These are phyloP conservation scores for Cytospora piceicola DNA, from an alignment of 2,329 filamentous ascomycete species.

Conservation along the genomic window DNA sequence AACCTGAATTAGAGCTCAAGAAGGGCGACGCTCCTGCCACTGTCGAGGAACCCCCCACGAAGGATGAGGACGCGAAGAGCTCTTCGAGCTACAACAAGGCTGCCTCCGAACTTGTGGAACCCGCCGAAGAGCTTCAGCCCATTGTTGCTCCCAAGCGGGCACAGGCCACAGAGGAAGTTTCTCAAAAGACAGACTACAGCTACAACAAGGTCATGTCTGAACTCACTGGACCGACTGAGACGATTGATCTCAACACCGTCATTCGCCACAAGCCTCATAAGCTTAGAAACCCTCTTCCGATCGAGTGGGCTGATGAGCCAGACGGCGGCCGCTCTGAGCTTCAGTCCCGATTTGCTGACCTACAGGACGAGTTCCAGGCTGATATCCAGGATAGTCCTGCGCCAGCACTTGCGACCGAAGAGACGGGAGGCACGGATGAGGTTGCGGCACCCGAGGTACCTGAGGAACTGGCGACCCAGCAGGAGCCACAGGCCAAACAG, in stretches of 20 bases:
- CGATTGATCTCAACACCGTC: slow-evolving; percentile 19
- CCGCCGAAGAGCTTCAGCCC: slow-evolving; percentile 13
- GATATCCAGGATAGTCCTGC: slow-evolving; percentile 1
- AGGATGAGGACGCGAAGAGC: background rate
- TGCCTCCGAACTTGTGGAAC: slow-evolving; percentile 4
- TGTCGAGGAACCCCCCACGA: background rate
- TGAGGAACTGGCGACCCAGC: background rate
- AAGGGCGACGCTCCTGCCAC: background rate
- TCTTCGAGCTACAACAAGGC: slow-evolving; percentile 6
- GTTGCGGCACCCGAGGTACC: background rate
- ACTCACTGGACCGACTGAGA: slow-evolving; percentile 13
- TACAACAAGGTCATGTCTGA: slow-evolving; percentile 22
- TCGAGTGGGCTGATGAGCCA: slow-evolving; percentile 5
- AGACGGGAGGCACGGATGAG: background rate
- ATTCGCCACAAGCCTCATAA: slow-evolving; percentile 23
- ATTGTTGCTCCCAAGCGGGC: background rate
- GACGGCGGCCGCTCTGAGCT: slow-evolving; percentile 5
- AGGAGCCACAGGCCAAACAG: background rate
- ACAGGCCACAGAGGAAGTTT: background rate
- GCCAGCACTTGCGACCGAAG: background rate
- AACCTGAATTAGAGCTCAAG: background rate
- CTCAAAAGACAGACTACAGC: background rate
- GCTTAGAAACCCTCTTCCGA: slow-evolving; percentile 7
- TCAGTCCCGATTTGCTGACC: slow-evolving; percentile 8
- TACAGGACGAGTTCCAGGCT: slow-evolving; percentile 4